Base-by-base conservation (phyloP, 352 stramenopile genomes). In the Blastocystis sp. region DNA sequence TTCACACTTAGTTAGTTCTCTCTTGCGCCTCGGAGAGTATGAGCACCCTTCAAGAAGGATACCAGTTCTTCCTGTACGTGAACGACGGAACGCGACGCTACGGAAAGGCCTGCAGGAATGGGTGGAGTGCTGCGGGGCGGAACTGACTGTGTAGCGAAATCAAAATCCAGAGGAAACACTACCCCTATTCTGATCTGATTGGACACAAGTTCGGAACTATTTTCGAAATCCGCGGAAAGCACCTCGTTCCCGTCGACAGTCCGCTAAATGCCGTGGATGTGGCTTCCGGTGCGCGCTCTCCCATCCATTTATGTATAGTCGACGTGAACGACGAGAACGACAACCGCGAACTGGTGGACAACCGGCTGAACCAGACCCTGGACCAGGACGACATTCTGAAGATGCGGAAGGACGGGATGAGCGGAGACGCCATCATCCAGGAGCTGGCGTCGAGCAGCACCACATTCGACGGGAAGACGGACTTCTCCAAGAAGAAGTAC, bases 401-500 rank as follows among this genome's bases (percentile, higher is more conserved):
- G 28, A 77, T 89, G 62, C 42, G 76, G 7, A 87, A 79, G 21
- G 64, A 70, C 34, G 87, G 87, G 19, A 42, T 87, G 14, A 89
- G 65, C 43, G 87, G 87, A 3, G 60, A 89, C 57, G 87, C 63
- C n/a, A 88, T 89, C 24, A 34, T 89, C 42, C 76, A 89, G 60
- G 87, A 76, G 24, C 34, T 89, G 38, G 87, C 87, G 7, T 88
- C 60, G 1, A 89, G 69, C 45, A 89, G 71, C 45, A 43, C 76
- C 52, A 89, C 87, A 10, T 89, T 84, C 64, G 87, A 89, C 10
- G 62, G 69, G n/a, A 89, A 89, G 66, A 89, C 87, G 3, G 87
- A 84, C 42, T 89, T 89, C 65, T 84, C 87, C 34, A 88, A 89
- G 68, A 84, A 89, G 87, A 89, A 89, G 64, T 89, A 87, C 48